Percentiles rank a stretch among this genome's conserved stretches.
Evolutionary conservation across 2,329 filamentous ascomycete species (phyloP).

Genomic region (Pyrenophora teres): DNA sequence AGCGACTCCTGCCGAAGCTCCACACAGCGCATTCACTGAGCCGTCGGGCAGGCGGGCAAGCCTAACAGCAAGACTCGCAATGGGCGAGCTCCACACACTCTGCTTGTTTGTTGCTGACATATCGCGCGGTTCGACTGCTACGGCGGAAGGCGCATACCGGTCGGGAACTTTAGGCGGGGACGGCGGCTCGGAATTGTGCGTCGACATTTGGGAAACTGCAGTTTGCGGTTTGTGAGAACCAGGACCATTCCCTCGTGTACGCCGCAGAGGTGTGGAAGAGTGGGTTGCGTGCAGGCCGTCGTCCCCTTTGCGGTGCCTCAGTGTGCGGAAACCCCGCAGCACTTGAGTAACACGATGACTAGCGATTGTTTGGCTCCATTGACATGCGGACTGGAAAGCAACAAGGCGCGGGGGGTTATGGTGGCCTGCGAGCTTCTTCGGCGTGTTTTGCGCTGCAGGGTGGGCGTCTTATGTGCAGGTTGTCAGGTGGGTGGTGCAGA

Average conservation of each 20-base stretch:
- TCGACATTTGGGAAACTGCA: conserved; percentile 45
- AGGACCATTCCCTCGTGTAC: conserved; percentile 17
- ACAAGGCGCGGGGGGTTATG: background rate
- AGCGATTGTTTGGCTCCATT: conserved; percentile 51
- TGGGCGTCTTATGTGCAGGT: background rate
- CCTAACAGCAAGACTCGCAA: conserved; percentile 47
- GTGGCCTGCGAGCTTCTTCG: background rate
- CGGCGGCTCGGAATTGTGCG: conserved; percentile 43
- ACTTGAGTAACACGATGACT: conserved; percentile 48
- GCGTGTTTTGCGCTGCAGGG: conserved; percentile 4
- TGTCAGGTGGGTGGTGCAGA: conserved; percentile 7
- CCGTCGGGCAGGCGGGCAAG: conserved; percentile 57
- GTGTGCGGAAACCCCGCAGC: conserved; percentile 52
- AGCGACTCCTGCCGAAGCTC: conserved; percentile 86
- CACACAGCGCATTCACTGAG: conserved; percentile 79
- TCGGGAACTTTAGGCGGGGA: conserved; percentile 39
- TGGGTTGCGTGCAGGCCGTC: conserved; percentile 43
- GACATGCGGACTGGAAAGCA: conserved; percentile 29
- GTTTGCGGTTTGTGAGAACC: conserved; percentile 29
- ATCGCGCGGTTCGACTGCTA: conserved; percentile 19
- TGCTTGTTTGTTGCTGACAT: conserved; percentile 23
- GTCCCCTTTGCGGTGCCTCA: conserved; percentile 46
- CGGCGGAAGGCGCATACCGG: conserved; percentile 42
- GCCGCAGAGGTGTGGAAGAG: background rate
- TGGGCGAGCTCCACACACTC: conserved; percentile 27